phyloP scores from a whole-genome alignment of 192 early-diverging fungal species.

The Coemansia sp. region DNA sequence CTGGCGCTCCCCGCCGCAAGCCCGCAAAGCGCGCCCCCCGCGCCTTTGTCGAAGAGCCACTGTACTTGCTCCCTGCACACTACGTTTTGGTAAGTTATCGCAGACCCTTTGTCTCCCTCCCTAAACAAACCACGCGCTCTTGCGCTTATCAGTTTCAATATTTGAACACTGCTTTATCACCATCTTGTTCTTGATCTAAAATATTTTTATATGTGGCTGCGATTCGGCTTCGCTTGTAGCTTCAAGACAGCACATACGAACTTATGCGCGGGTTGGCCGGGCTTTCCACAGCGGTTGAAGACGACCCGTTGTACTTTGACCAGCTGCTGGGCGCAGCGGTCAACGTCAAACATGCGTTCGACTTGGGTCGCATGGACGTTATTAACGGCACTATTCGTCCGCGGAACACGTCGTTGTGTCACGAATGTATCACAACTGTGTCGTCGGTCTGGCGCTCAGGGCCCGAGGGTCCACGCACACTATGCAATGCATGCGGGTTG shows the following conservation, averaged over 20 bases:
- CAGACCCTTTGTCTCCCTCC: neutral
- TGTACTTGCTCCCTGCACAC: constrained; percentile 45
- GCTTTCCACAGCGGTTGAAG: constrained; percentile 39
- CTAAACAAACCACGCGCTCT: neutral
- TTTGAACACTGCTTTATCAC: constrained; percentile 8
- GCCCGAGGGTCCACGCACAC: constrained; percentile 53
- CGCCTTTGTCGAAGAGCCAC: constrained; percentile 52
- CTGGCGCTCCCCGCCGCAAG: constrained; percentile 27
- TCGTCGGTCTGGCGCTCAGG: constrained; percentile 56
- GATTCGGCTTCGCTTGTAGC: constrained; percentile 13
- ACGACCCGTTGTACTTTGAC: constrained; percentile 55
- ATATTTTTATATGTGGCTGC: too few relatives aligned
- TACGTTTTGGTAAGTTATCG: constrained; percentile 44
- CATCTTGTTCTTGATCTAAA: neutral
- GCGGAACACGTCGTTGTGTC: constrained; percentile 54
- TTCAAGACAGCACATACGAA: constrained; percentile 53
- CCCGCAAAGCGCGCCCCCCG: constrained; percentile 36
- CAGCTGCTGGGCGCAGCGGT: constrained; percentile 52
- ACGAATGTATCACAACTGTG: constrained; percentile 55
- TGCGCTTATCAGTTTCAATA: constrained; percentile 1
- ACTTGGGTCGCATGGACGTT: constrained; percentile 51
- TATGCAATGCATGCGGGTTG: constrained; percentile 64
- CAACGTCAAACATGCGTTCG: constrained; percentile 55
- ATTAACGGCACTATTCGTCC: constrained; percentile 52
- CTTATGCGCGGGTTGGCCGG: constrained; percentile 45